Evolutionary conservation across 805 yeast genomes (phyloP).

Genomic region (Zygosaccharomyces pseudorouxii): DNA sequence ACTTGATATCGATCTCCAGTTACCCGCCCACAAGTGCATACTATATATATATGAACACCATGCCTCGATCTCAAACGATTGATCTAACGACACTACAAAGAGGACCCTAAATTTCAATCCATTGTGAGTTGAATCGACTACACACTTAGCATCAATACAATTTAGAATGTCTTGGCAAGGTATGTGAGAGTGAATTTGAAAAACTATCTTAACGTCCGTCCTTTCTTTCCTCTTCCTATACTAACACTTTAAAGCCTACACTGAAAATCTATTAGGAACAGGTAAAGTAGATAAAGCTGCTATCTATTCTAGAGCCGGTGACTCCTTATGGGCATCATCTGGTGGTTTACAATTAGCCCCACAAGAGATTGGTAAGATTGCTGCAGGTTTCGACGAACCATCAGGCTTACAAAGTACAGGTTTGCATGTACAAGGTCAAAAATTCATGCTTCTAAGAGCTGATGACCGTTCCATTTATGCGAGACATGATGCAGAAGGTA

Average conservation of each 20-base stretch:
- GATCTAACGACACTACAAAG: neutral
- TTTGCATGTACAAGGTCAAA: constrained; percentile 75
- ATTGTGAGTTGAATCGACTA: neutral
- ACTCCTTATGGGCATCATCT: constrained; percentile 88
- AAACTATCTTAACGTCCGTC: neutral
- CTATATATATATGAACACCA: neutral
- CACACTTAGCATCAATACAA: neutral
- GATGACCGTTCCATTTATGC: constrained; percentile 94
- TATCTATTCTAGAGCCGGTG: constrained; percentile 91
- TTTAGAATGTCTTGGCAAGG: constrained; percentile 45
- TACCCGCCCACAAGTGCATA: constrained; percentile 2
- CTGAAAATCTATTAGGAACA: constrained; percentile 85
- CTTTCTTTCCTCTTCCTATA: neutral
- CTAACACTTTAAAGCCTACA: constrained; percentile 62
- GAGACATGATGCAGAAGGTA: constrained; percentile 83
- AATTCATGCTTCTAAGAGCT: constrained; percentile 83
- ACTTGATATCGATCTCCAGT: neutral
- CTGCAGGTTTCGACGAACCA: constrained; percentile 77
- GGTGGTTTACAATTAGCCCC: constrained; percentile 59
- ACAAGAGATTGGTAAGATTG: constrained; percentile 68
- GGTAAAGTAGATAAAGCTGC: constrained; percentile 90
- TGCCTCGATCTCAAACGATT: neutral
- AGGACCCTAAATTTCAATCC: neutral
- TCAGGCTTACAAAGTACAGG: constrained; percentile 78
- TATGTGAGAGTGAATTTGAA: constrained; percentile 23